A percentile compares a stretch with the other conserved stretches of the same genome.
Evolutionary conservation across 2,329 filamentous ascomycete genomes (phyloP).

Genomic region (Exophiala bonariae): DNA sequence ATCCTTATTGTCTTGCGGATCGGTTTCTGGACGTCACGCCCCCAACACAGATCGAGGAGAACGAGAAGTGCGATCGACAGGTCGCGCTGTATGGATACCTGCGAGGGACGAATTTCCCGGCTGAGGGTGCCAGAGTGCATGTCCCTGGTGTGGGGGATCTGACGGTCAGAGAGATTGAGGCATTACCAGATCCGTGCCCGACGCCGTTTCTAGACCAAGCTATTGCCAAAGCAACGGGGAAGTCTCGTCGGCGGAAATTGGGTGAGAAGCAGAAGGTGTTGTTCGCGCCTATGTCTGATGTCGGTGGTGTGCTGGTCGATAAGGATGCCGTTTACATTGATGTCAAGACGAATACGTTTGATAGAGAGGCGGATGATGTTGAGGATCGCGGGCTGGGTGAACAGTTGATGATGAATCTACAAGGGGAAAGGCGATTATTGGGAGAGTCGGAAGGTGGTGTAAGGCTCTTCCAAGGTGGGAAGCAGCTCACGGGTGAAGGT

Average conservation of each 20-base stretch:
- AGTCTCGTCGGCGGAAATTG: constrained; percentile 74
- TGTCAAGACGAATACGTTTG: constrained; percentile 70
- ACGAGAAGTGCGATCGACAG: constrained; percentile 86
- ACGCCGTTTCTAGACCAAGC: constrained; percentile 90
- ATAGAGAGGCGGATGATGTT: constrained; percentile 59
- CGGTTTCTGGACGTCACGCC: constrained; percentile 94
- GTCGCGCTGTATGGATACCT: constrained; percentile 92
- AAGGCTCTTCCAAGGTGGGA: constrained; percentile 78
- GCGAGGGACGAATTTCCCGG: constrained; percentile 89
- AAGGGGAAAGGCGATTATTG: constrained; percentile 76
- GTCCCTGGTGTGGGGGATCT: constrained; percentile 91
- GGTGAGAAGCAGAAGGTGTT: constrained; percentile 97
- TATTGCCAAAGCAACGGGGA: constrained; percentile 78
- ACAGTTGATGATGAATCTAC: constrained; percentile 87
- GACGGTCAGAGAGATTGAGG: constrained; percentile 78
- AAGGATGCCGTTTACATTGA: constrained; percentile 95
- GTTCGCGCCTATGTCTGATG: constrained; percentile 97
- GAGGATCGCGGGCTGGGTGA: constrained; percentile 88
- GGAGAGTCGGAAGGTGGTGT: constrained; percentile 81
- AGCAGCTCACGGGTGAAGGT: constrained; percentile 54
- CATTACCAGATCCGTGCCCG: constrained; percentile 89
- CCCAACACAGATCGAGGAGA: constrained; percentile 83
- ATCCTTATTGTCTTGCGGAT: constrained; percentile 91
- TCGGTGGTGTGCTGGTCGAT: constrained; percentile 91
- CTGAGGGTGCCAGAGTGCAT: constrained; percentile 82